Evolutionary conservation across 2,329 filamentous ascomycete species (phyloP).

Genomic region (Apiospora aurea): DNA sequence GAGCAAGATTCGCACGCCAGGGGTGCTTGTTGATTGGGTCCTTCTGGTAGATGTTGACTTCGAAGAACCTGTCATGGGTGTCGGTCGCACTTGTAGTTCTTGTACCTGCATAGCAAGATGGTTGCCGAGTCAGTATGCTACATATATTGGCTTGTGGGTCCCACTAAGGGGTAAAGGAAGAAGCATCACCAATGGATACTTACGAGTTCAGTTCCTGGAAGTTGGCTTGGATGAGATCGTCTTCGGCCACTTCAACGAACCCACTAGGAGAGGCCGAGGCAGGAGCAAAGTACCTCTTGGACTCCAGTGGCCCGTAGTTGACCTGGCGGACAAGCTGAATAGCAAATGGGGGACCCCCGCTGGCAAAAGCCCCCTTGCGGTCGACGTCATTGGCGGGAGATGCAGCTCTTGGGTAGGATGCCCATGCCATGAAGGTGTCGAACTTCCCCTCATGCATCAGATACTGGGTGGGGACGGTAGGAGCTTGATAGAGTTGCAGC

Average conservation of each 20-base stretch:
- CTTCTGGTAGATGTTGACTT: slow-evolving; percentile 57
- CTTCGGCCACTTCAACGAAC: slow-evolving; percentile 48
- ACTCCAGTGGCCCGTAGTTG: slow-evolving; percentile 53
- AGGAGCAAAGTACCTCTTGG: slow-evolving; percentile 45
- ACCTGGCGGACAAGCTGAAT: slow-evolving; percentile 53
- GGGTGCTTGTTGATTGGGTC: slow-evolving; percentile 53
- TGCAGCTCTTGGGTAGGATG: slow-evolving; percentile 35
- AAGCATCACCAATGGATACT: slow-evolving; percentile 27
- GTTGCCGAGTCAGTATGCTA: not conserved
- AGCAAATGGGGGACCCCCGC: slow-evolving; percentile 34
- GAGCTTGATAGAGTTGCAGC: slow-evolving; percentile 20
- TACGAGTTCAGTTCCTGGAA: slow-evolving; percentile 54
- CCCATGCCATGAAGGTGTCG: slow-evolving; percentile 40
- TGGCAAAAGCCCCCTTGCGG: slow-evolving; percentile 22
- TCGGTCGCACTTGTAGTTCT: slow-evolving; percentile 52
- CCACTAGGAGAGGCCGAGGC: not conserved
- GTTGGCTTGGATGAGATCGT: slow-evolving; percentile 49
- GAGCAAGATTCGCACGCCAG: slow-evolving; percentile 51
- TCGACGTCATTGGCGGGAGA: slow-evolving; percentile 8
- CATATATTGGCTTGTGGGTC: not conserved
- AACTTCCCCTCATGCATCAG: slow-evolving; percentile 32
- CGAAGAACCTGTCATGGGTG: slow-evolving; percentile 54
- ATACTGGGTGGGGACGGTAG: not conserved
- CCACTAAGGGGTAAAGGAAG: not conserved
- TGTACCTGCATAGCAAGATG: slow-evolving; percentile 44